A percentile compares a stretch with the other conserved stretches of the same genome.
Conservation (phyloP, 2,329 filamentous ascomycete genomes). For the Zymoseptoria pseudotritici region DNA sequence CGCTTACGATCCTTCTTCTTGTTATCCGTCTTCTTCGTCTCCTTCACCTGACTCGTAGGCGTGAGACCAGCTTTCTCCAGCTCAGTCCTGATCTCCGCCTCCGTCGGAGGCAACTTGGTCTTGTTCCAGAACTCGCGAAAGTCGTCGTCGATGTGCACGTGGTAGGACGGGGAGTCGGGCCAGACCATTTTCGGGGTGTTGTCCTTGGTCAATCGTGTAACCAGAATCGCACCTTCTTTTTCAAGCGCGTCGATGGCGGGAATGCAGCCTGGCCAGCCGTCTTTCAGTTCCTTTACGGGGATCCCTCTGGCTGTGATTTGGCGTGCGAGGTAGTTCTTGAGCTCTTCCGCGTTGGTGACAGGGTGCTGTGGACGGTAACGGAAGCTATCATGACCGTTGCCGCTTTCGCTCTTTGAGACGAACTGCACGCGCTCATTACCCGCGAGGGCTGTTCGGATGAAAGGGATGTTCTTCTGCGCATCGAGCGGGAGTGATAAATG, state of each 20-base stretch:
- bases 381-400: slow-evolving; percentile 59
- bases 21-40: slow-evolving; percentile 40
- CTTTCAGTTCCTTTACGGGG: slow-evolving; percentile 82
- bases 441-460: slow-evolving; percentile 61
- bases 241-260: slow-evolving; percentile 72
- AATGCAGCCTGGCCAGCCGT: slow-evolving; percentile 86
- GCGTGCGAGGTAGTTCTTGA: slow-evolving; percentile 72
- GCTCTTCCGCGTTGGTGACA: slow-evolving; percentile 67
- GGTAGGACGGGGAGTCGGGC: slow-evolving; percentile 63
- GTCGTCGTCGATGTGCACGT: slow-evolving; percentile 62
- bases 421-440: slow-evolving; percentile 56
- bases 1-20: slow-evolving; percentile 62
- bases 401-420: slow-evolving; percentile 34
- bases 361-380: slow-evolving; percentile 76
- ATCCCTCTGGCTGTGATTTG: slow-evolving; percentile 76
- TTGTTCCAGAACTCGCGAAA: slow-evolving; percentile 79
- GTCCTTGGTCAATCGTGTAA: slow-evolving; percentile 89
- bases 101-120: slow-evolving; percentile 62
- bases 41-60: slow-evolving; percentile 74
- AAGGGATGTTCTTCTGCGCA: slow-evolving; percentile 42
- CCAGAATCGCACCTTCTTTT: slow-evolving; percentile 68
- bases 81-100: slow-evolving; percentile 69
- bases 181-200: slow-evolving; percentile 78
- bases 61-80: slow-evolving; percentile 72
- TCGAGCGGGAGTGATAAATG: slow-evolving; percentile 63